Percentiles rank a stretch among this genome's conserved stretches.
phyloP scores from a whole-genome alignment of 1,284 basidiomycete genomes.

The Rugosomyces carneus region DNA sequence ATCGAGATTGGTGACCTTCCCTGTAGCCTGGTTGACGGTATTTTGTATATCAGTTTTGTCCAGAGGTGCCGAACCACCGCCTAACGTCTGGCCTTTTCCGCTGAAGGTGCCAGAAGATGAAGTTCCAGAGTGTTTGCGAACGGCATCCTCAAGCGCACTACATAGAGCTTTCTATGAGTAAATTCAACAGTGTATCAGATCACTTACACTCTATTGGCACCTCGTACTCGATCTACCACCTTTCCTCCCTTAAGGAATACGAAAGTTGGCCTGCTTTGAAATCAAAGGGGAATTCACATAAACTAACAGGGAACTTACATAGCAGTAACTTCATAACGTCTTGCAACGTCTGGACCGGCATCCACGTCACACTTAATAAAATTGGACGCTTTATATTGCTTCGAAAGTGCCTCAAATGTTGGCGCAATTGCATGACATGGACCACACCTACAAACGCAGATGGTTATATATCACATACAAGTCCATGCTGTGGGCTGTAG shows the following conservation, averaged over 20 bases:
- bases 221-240: conserved; percentile 63
- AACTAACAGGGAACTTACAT: conserved; percentile 45
- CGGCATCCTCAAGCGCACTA: conserved; percentile 53
- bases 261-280: conserved; percentile 65
- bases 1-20: conserved; percentile 44
- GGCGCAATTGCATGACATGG: conserved; percentile 78
- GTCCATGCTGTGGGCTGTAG: not conserved
- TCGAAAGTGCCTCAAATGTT: conserved; percentile 58
- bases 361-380: conserved; percentile 81
- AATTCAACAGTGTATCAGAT: not conserved
- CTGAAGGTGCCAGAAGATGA: conserved; percentile 43
- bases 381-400: conserved; percentile 60
- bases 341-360: conserved; percentile 57
- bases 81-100: conserved; percentile 69
- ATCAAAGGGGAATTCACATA: not conserved
- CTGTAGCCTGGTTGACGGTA: conserved; percentile 27
- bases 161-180: not conserved
- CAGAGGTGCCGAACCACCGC: conserved; percentile 35
- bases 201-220: conserved; percentile 58
- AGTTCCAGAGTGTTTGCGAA: conserved; percentile 44
- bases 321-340: conserved; percentile 52
- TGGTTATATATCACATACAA: no score
- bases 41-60: conserved; percentile 28
- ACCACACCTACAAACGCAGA: conserved; percentile 57
- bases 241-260: conserved; percentile 63